A percentile compares a stretch with the other conserved stretches of the same genome.
Evolutionary conservation across 495 filamentous ascomycete species (phyloP).

Genomic region (Talaromyces nanjingensis): DNA sequence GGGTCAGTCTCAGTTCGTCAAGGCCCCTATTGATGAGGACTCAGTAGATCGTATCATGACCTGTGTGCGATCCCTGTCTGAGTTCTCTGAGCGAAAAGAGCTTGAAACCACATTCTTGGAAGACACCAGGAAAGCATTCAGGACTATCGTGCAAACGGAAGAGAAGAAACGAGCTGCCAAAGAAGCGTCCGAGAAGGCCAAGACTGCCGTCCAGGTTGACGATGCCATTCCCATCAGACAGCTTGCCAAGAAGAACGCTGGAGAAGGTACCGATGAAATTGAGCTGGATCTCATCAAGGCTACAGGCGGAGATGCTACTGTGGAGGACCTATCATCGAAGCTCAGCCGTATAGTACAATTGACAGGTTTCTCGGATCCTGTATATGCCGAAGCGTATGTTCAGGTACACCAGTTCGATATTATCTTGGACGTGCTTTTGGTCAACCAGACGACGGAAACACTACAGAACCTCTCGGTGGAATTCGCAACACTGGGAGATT

Average conservation of each 20-base stretch:
- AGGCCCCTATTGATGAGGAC: constrained; percentile 95
- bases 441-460: constrained; percentile 96
- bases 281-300: constrained; percentile 90
- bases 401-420: constrained; percentile 99
- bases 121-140: constrained; percentile 93
- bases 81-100: constrained; percentile 83
- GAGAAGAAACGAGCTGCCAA: constrained; percentile 94
- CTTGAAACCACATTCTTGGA: constrained; percentile 90
- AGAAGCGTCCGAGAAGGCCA: constrained; percentile 84
- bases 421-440: constrained; percentile 90
- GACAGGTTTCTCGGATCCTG: constrained; percentile 96
- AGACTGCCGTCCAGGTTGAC: constrained; percentile 90
- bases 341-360: constrained; percentile 94
- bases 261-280: constrained; percentile 76
- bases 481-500: constrained; percentile 93
- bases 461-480: constrained; percentile 96
- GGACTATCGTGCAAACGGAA: constrained; percentile 95
- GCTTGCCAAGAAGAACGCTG: constrained; percentile 82
- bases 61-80: constrained; percentile 85
- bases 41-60: constrained; percentile 96
- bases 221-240: constrained; percentile 91
- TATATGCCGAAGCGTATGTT: constrained; percentile 97
- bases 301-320: constrained; percentile 77
- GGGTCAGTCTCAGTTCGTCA: constrained; percentile 95
- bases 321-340: constrained; percentile 86